A percentile compares a stretch with the other conserved stretches of the same genome.
These are phyloP conservation scores for Quercus lobata DNA, from an alignment of 331 rosid species.

Conservation along the genomic window DNA sequence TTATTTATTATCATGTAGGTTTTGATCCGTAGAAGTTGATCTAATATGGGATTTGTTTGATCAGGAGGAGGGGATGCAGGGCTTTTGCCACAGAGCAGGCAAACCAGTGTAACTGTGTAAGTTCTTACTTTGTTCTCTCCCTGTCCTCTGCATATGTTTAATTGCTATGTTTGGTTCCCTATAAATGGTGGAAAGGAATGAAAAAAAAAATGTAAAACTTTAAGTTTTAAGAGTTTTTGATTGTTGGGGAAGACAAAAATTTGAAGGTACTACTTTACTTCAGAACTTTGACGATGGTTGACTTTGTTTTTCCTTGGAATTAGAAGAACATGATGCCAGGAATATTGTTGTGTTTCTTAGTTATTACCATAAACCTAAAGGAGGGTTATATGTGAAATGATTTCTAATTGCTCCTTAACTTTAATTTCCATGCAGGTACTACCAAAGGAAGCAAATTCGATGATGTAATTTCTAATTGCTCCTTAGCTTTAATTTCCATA, in stretches of 20 bases:
- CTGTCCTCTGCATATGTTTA: not conserved
- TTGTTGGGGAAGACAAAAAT: not conserved
- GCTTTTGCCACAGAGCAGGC: not conserved
- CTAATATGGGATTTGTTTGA: too few species aligned
- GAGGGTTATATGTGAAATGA: not conserved
- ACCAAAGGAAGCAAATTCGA: too few species aligned
- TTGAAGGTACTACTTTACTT: not conserved
- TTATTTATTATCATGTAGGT: not conserved
- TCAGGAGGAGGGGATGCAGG: not conserved
- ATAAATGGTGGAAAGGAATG: not conserved
- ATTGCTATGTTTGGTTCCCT: not conserved
- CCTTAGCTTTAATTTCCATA: not conserved
- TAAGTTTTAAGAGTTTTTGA: not conserved
- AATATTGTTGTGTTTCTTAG: not conserved
- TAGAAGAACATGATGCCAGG: not conserved
- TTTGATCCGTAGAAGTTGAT: not conserved
- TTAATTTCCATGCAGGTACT: not conserved
- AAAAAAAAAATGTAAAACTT: not conserved
- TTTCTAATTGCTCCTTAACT: not conserved
- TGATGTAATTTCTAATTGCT: not conserved
- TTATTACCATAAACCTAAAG: not conserved
- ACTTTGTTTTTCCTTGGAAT: not conserved
- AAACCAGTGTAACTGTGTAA: not conserved
- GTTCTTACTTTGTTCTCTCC: not conserved
- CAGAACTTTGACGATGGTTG: not conserved